A percentile compares a stretch with the other conserved stretches of the same genome.
Evolutionary conservation across 805 yeast genomes (phyloP).

Genomic region (Teunomyces pallodes): DNA sequence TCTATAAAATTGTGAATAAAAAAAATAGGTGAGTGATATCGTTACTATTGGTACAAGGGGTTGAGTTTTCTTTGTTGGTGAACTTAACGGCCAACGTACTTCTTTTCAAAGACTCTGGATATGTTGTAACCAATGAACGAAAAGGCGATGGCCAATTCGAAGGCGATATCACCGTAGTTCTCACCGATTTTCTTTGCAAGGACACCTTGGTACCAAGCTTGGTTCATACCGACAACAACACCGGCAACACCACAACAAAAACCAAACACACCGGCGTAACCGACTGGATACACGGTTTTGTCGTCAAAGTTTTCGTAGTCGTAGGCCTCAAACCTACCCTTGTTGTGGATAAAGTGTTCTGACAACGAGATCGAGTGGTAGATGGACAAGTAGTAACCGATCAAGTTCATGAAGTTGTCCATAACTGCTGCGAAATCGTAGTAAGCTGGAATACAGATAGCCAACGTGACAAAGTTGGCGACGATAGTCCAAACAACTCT

Average conservation of each 20-base stretch:
- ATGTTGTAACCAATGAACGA: conserved; percentile 59
- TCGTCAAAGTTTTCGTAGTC: conserved; percentile 62
- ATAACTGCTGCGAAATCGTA: conserved; percentile 69
- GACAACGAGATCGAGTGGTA: conserved; percentile 73
- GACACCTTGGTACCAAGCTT: conserved; percentile 79
- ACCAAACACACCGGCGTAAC: conserved; percentile 74
- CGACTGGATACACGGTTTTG: conserved; percentile 61
- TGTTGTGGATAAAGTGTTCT: conserved; percentile 80
- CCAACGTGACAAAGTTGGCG: conserved; percentile 76
- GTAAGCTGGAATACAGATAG: conserved; percentile 86
- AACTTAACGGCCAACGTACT: conserved; percentile 52
- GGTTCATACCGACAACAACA: conserved; percentile 83
- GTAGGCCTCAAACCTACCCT: conserved; percentile 57
- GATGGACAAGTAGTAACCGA: conserved; percentile 87
- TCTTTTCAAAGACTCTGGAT: conserved; percentile 63
- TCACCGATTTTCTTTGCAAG: conserved; percentile 60
- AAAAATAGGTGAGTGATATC: neutral
- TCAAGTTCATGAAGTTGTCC: conserved; percentile 85
- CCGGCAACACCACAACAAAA: conserved; percentile 85
- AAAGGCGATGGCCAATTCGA: conserved; percentile 69
- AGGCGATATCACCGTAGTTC: conserved; percentile 83
- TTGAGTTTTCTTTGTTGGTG: neutral
- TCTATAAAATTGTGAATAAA: conserved; percentile 1
- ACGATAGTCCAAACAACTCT: conserved; percentile 77
- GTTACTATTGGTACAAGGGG: too few relatives aligned